phyloP scores from a whole-genome alignment of 2,329 filamentous ascomycete genomes.

The Scedosporium boydii region DNA sequence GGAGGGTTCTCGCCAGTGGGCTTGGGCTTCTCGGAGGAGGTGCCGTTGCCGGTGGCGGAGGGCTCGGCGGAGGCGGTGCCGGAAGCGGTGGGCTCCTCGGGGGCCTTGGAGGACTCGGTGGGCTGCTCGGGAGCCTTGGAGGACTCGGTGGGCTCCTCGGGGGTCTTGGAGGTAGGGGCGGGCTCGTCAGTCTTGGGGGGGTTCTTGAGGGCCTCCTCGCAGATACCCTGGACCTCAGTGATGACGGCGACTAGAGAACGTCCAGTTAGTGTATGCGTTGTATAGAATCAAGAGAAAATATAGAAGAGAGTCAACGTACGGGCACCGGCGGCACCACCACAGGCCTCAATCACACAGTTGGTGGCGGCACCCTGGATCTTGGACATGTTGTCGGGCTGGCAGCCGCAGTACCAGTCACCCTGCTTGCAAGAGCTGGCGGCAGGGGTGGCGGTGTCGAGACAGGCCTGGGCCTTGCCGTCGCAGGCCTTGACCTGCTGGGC shows the following conservation, averaged over 20 bases:
- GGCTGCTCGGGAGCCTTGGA: background rate
- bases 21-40: background rate
- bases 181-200: background rate
- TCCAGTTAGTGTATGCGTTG: background rate
- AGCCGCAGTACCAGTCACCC: background rate
- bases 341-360: background rate
- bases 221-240: background rate
- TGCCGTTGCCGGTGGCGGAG: background rate
- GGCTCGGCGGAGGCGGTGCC: background rate
- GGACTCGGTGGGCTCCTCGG: background rate
- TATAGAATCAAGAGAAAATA: too few relatives aligned
- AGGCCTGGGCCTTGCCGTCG: background rate
- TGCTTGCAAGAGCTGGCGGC: background rate
- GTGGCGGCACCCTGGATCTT: background rate
- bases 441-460: background rate
- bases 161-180: background rate
- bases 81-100: background rate
- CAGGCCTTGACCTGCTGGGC: background rate
- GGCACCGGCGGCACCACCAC: background rate
- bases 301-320: background rate
- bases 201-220: background rate
- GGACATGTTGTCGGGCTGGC: background rate
- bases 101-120: background rate
- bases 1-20: background rate
- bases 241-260: background rate